These are phyloP conservation scores for Colletotrichum neosansevieriae DNA, from an alignment of 2,329 filamentous ascomycete genomes.

Conservation along the genomic window DNA sequence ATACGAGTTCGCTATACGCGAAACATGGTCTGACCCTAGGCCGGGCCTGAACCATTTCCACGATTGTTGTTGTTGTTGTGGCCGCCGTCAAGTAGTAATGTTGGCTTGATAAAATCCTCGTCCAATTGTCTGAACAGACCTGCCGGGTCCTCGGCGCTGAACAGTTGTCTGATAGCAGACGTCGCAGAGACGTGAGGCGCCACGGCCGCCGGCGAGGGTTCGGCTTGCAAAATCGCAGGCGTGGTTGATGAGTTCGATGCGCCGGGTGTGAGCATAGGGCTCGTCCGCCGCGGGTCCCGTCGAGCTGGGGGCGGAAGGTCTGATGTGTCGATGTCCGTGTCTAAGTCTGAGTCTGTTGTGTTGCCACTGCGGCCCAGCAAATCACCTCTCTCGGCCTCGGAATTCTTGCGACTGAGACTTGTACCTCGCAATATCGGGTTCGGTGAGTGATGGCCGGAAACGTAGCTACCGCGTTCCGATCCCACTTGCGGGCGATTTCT, in stretches of 20 bases:
- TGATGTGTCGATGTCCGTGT: slow-evolving; percentile 74
- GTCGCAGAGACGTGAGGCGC: slow-evolving; percentile 73
- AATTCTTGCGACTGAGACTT: slow-evolving; percentile 67
- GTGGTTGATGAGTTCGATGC: slow-evolving; percentile 39
- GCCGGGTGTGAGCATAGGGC: slow-evolving; percentile 49
- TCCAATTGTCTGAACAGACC: slow-evolving; percentile 93
- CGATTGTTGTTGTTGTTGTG: slow-evolving; percentile 41
- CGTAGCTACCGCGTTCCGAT: slow-evolving; percentile 57
- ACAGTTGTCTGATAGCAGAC: slow-evolving; percentile 82
- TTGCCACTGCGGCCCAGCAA: slow-evolving; percentile 62
- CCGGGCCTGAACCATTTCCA: slow-evolving; percentile 33
- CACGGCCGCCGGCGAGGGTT: slow-evolving; percentile 29
- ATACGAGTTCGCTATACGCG: background rate
- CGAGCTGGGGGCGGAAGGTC: slow-evolving; percentile 73
- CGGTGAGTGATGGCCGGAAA: slow-evolving; percentile 66
- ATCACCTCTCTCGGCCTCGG: slow-evolving; percentile 66
- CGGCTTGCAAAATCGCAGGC: slow-evolving; percentile 38
- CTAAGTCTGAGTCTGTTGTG: slow-evolving; percentile 69
- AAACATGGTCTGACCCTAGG: background rate
- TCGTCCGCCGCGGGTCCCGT: slow-evolving; percentile 55
- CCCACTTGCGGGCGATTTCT: slow-evolving; percentile 12
- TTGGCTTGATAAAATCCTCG: slow-evolving; percentile 96
- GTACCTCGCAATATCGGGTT: slow-evolving; percentile 56
- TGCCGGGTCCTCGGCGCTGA: slow-evolving; percentile 88
- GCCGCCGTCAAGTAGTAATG: slow-evolving; percentile 82